phyloP scores from a whole-genome alignment of 495 filamentous ascomycete genomes.

The Aspergillus nanangensis region DNA sequence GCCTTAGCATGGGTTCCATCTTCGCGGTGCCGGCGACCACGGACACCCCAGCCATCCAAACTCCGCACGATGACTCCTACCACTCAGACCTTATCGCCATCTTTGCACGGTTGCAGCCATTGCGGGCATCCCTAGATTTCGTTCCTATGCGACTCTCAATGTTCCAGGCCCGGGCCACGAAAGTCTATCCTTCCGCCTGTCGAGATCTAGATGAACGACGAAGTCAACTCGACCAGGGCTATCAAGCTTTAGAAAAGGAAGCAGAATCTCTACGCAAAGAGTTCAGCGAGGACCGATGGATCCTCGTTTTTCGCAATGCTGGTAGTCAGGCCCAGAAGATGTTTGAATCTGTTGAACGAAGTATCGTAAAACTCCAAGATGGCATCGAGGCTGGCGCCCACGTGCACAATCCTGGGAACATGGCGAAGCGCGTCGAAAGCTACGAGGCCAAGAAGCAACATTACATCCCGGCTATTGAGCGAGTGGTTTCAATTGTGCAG shows the following conservation, averaged over 20 bases:
- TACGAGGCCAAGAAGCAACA: conserved; percentile 95
- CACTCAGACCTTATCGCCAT: conserved; percentile 75
- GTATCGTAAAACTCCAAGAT: conserved; percentile 76
- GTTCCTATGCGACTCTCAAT: conserved; percentile 90
- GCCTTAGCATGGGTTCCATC: conserved; percentile 60
- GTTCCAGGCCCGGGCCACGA: conserved; percentile 72
- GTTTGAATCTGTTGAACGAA: conserved; percentile 86
- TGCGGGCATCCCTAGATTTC: conserved; percentile 90
- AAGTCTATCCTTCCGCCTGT: conserved; percentile 81
- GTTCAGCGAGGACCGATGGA: conserved; percentile 91
- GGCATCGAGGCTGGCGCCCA: conserved; percentile 69
- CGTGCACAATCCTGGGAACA: conserved; percentile 57
- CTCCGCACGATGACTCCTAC: conserved; percentile 69
- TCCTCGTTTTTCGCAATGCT: conserved; percentile 90
- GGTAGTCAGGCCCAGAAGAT: conserved; percentile 89
- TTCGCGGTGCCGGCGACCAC: conserved; percentile 55
- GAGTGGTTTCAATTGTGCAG: conserved; percentile 84
- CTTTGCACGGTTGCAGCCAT: conserved; percentile 91
- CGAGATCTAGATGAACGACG: conserved; percentile 76
- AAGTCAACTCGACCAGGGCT: conserved; percentile 66
- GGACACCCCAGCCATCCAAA: conserved; percentile 50
- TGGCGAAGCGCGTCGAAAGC: conserved; percentile 79
- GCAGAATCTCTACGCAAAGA: conserved; percentile 83
- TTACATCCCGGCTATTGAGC: conserved; percentile 90
- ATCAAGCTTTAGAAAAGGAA: conserved; percentile 78